Base-by-base conservation (phyloP, 108 stramenopile genomes). In the Cyclotella atomus region DNA sequence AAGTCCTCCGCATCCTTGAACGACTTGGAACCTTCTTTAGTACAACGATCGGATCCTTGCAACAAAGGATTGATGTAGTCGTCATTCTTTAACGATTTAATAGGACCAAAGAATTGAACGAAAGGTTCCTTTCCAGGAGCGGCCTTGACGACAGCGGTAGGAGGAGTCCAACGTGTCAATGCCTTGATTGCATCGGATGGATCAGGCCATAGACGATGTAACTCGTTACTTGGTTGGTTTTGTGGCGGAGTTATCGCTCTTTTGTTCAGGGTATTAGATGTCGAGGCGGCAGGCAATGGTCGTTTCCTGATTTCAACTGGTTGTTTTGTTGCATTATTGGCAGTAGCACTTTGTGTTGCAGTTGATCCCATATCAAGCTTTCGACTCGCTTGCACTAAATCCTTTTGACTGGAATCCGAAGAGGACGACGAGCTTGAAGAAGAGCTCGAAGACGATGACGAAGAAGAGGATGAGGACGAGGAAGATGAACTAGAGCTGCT, bases 131-230 rank as follows among this genome's bases (percentile, higher is more conserved):
- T 54, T 27, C 27, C 28, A 19, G 50, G 43, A 56, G 8, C 34
- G 46, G 28, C 0, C 30, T n/a, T 61, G 23, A 15, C 35, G 33
- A 60, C 28, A 52, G 71, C 71, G 7, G 29, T 38, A 6, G 78
- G 78, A 62, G 78, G 78, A 23, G 20, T 38, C 78, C 78, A 79
- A 33, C 47, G 41, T 16, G 78, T 79, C 66, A 79, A 68, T 12
- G 78, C 71, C 27, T 79, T 79, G 59, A 79, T 72, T 19, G 45
- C 38, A 61, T 79, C 78, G 0, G 78, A 79, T 30, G 78, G 78
- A 55, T 79, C 78, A 29, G 78, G 78, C 70, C 71, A 79, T 14
- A 79, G 60, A 47, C 78, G 78, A 27, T 50, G 35, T 28, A 79
- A 64, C 27, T 64, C 70, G 27, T 61, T 47, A 25, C 21, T 45